Base-by-base conservation (phyloP, 2,329 filamentous ascomycete genomes). In the Aphanocladium album region DNA sequence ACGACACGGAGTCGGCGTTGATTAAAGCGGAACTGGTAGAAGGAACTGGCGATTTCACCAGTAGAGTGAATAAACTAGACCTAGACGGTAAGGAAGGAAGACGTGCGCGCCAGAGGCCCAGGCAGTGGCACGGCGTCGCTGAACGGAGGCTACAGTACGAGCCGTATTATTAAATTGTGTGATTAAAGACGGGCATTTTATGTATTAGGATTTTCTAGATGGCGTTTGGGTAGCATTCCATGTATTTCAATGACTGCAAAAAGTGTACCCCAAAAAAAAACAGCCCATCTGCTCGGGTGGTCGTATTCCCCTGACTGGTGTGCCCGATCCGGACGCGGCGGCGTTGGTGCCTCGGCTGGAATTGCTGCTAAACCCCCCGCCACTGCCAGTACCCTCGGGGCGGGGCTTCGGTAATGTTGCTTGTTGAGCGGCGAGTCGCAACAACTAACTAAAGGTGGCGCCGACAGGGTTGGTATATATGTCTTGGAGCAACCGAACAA, bases 401-500 rank as follows among this genome's bases (percentile, higher is more conserved):
- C 46, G 55, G 55, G 55, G 45, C 46, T 57, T 58, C 55, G 55
- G 55, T 58, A 50, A 58, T 50, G 43, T 37, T 39, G 12, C 3
- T 19, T 21, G 9, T 21, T 50, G 41, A 19, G 41, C 41, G n/a
- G 35, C 16, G 16, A 49, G 30, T 33, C 19, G 30, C 51, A 43
- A 16, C 4, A 19, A 25, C 9, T 21, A n/a, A 41, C 9, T 14
- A 9, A 27, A 21, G 33, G 46, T 58, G 45, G 55, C 55, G 35
- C 55, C 55, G 55, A 43, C 33, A 30, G 21, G 2, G 30, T 45
- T 35, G 43, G 33, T 58, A 58, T 58, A 58, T 58, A 58, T 50
- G 23, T 21, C 41, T 33, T 21, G 6, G 1, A 19, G n/a, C 5
- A 9, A 5, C 25, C 19, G 19, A n/a, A 9, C 27, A 43, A 21